Evolutionary conservation across 2,329 filamentous ascomycete species (phyloP), one percentile per base, ranked within the genome.

Genomic region (Aspergillus ustus): DNA sequence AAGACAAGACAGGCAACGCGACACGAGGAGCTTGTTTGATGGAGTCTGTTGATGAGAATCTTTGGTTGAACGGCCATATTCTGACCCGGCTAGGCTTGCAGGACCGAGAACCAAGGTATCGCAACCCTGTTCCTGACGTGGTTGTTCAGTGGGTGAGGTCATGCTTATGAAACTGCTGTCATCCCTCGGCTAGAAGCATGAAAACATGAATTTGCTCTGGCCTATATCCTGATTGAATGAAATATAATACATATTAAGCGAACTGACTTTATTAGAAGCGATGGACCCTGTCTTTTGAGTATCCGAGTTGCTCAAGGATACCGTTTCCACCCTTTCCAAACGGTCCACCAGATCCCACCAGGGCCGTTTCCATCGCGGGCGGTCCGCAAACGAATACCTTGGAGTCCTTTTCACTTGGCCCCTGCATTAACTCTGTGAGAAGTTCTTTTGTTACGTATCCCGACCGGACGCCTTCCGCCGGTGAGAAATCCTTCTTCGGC

Each of bases 341-440:
- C 15, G 4, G n/a, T 7, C 56, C 56, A 51, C 56, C 56, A 51
- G 22, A 13, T 28, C 57, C 57, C 37, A 69, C 70, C 73, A 75
- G 73, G 4, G 70, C 67, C 34, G 78, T 78, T 72, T 90, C 86
- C 87, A 91, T 90, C 0, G 81, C 80, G 1, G 88, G 87, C 19
- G 89, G 89, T 0, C 89, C 89, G 70, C 88, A 91, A 1, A 91
- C 80, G 69, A 91, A 88, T 0, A 91, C 85, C 74, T 89, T 89
- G 2, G 65, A 80, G 31, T 81, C 76, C 63, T 76, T 75, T 63
- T 62, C 69, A 3, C 74, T 69, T n/a, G 67, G 69, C 7, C 79
- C 72, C 6, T 77, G 74, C 13, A 85, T 71, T n/a, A 78, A 80
- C 64, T 85, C 79, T 63, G 80, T 73, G 61, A 91, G 68, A 37